Conservation (phyloP, 352 stramenopile genomes). For the Phytophthora pseudosyringae region DNA sequence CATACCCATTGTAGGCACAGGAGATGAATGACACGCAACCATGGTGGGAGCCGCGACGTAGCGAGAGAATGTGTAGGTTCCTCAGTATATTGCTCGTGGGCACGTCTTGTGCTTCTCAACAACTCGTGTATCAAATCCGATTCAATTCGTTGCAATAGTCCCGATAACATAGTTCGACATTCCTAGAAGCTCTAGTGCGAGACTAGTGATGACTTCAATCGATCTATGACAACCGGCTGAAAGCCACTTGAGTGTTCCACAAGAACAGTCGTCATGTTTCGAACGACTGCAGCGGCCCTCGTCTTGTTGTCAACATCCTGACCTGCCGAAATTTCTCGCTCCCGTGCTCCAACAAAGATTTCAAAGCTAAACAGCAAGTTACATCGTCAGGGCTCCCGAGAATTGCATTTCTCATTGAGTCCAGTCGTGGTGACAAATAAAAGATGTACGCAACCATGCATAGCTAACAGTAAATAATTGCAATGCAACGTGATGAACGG, state of each 20-base stretch:
- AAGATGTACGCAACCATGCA: no score
- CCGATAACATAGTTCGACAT: slow-evolving; percentile 36
- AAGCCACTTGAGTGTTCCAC: slow-evolving; percentile 1
- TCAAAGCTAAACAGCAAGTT: slow-evolving; percentile 12
- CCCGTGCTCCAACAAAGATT: slow-evolving; percentile 5
- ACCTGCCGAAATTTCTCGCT: not conserved
- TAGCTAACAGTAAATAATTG: no score
- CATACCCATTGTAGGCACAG: no score
- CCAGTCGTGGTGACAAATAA: no score
- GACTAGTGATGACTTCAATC: slow-evolving; percentile 30
- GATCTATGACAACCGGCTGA: slow-evolving; percentile 21
- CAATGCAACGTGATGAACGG: no score
- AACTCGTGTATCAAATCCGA: slow-evolving; percentile 12
- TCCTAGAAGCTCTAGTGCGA: slow-evolving; percentile 27
- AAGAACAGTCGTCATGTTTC: slow-evolving; percentile 22
- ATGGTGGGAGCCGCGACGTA: no score
- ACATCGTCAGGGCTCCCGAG: no score
- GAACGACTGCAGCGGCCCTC: not conserved
- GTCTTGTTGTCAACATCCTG: slow-evolving; percentile 11
- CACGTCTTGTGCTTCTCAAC: slow-evolving; percentile 10
- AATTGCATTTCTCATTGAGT: no score
- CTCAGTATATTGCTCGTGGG: no score
- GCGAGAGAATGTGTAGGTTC: no score
- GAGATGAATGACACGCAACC: no score
- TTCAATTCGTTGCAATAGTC: slow-evolving; percentile 23